Evolutionary conservation across 2,329 filamentous ascomycete genomes (phyloP).

Genomic region (Myriosclerotinia duriaeana): DNA sequence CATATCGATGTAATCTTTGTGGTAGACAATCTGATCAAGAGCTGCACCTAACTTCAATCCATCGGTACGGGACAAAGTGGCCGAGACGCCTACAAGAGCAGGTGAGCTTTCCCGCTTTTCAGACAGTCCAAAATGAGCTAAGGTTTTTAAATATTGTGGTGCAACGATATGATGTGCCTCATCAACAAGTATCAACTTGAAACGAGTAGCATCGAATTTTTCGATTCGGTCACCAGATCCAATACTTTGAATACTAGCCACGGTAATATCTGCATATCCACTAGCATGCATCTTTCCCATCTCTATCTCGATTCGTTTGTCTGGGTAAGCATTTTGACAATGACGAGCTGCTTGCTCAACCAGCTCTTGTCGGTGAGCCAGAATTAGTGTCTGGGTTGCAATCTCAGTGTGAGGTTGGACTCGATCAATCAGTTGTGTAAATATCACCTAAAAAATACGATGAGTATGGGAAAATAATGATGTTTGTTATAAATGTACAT

Average conservation of each 20-base stretch:
- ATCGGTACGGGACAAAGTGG: slow-evolving; percentile 75
- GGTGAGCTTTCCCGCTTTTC: slow-evolving; percentile 53
- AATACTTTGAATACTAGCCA: slow-evolving; percentile 87
- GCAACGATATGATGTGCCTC: slow-evolving; percentile 97
- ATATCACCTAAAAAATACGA: slow-evolving; percentile 67
- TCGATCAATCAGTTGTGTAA: slow-evolving; percentile 88
- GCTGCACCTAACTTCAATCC: slow-evolving; percentile 77
- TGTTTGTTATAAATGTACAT: slow-evolving; percentile 34
- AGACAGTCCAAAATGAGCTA: slow-evolving; percentile 76
- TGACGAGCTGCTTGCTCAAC: slow-evolving; percentile 91
- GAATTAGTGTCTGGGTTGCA: slow-evolving; percentile 78
- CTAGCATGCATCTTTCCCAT: slow-evolving; percentile 79
- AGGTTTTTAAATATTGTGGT: slow-evolving; percentile 68
- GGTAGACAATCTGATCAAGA: slow-evolving; percentile 95
- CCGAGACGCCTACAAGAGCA: slow-evolving; percentile 84
- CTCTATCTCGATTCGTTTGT: slow-evolving; percentile 82
- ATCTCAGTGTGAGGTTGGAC: slow-evolving; percentile 56
- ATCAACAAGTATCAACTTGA: slow-evolving; percentile 91
- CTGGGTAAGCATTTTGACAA: slow-evolving; percentile 76
- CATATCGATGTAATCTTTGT: slow-evolving; percentile 80
- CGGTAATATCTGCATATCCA: slow-evolving; percentile 84
- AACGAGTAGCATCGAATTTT: slow-evolving; percentile 76
- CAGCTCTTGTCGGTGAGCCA: slow-evolving; percentile 89
- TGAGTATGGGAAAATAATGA: slow-evolving; percentile 2
- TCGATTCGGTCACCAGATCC: slow-evolving; percentile 70